Evolutionary conservation across 208 protist species (phyloP).

Genomic region (Zelonia costaricensis): DNA sequence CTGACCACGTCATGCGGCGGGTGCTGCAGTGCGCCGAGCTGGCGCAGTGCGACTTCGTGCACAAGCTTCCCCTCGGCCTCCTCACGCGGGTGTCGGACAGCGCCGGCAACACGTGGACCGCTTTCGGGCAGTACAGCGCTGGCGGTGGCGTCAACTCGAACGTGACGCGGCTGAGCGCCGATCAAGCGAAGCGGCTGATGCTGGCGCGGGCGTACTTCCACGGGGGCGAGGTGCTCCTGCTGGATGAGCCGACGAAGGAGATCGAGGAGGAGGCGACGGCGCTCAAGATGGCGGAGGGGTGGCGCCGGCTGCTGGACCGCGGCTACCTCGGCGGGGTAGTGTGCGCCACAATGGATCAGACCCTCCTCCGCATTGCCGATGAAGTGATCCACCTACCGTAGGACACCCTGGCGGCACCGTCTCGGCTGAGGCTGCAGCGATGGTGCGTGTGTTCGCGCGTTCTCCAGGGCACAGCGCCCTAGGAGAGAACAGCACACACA

Average conservation of each 20-base stretch:
- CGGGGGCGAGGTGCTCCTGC: slow-evolving; percentile 53
- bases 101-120: slow-evolving; percentile 17
- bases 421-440: too few relatives aligned
- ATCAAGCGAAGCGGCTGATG: slow-evolving; percentile 69
- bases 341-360: slow-evolving; percentile 35
- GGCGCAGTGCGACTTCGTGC: slow-evolving; percentile 55
- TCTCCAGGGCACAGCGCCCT: background rate
- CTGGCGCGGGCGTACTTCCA: slow-evolving; percentile 71
- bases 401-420: background rate
- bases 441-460: background rate
- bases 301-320: slow-evolving; percentile 30
- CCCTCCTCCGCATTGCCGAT: slow-evolving; percentile 32
- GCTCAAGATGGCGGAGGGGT: slow-evolving; percentile 26
- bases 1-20: slow-evolving; percentile 33
- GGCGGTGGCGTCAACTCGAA: slow-evolving; percentile 18
- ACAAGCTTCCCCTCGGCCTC: slow-evolving; percentile 48
- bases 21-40: slow-evolving; percentile 39
- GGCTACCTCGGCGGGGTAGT: slow-evolving; percentile 33
- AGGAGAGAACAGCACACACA: background rate
- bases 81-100: slow-evolving; percentile 51
- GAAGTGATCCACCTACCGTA: slow-evolving; percentile 31
- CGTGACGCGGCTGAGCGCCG: slow-evolving; percentile 44
- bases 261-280: slow-evolving; percentile 40
- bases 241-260: slow-evolving; percentile 70
- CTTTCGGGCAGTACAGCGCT: slow-evolving; percentile 15